Base-by-base conservation (phyloP, 75 land plant species). In the Picea sitchensis region DNA sequence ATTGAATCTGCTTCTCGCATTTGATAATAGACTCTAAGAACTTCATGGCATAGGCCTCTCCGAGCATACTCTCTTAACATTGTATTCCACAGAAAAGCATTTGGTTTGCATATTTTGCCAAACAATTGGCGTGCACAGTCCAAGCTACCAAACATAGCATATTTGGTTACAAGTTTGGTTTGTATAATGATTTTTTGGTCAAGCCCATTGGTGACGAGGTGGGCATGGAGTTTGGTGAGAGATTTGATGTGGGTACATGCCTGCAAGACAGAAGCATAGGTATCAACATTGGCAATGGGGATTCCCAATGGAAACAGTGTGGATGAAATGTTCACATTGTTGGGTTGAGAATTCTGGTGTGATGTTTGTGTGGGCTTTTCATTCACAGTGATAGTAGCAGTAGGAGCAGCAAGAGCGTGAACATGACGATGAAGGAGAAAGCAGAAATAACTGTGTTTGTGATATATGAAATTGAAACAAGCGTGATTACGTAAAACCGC, bases 21-120 rank as follows among this genome's bases (percentile, higher is more conserved):
- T 67, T 67, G 11, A 5, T 26, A 38, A 32, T 51, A 78, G 8
- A 77, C 8, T 3, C 18, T 57, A 9, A 81, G 23, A 14, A 80
- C 80, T 61, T 56, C 56, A 31, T 31, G 26, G 56, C 61, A 30
- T 12, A 59, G 64, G 0, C 83, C 85, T n/a, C 13, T 58, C 68
- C 21, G 17, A 17, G 73, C 81, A 51, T 76, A 76, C 63, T 31
- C 83, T 31, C 72, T 56, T n/a, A 81, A 18, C 83, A 81, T 15
- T 20, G 83, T n/a, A 20, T 61, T 78, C 80, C 83, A 81, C 11
- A 58, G 18, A 23, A 64, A 61, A 2, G 54, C 34, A 64, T 67
- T 51, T 3, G 18, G 76, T 2, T 21, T 32, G 34, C 4, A 58
- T 31, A 57, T 57, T 57, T 75, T 75, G 11, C 57, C 76, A 31